Percentiles rank a stretch among this genome's conserved stretches.
phyloP scores from a whole-genome alignment of 2,329 filamentous ascomycete genomes.

The Zelopaecilomyces penicillatus region DNA sequence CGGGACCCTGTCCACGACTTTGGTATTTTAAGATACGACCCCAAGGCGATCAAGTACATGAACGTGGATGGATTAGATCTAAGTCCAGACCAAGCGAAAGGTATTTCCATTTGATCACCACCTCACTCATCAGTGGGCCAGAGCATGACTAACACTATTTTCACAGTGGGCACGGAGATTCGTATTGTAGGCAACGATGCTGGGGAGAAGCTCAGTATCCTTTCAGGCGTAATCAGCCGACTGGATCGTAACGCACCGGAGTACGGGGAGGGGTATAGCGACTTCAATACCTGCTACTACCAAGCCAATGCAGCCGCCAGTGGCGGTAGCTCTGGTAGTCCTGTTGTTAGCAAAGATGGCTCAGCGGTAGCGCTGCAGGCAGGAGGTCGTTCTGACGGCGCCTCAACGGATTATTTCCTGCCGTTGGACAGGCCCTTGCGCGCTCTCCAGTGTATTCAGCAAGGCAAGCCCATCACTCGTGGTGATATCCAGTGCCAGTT shows the following conservation, averaged over 20 bases:
- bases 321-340: constrained; percentile 95
- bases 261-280: constrained; percentile 95
- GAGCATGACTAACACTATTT: constrained; percentile 11
- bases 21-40: constrained; percentile 92
- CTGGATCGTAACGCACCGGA: constrained; percentile 95
- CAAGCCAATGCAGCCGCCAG: constrained; percentile 95
- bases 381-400: constrained; percentile 85
- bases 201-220: constrained; percentile 94
- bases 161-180: constrained; percentile 77
- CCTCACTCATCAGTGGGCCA: not conserved
- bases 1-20: constrained; percentile 98
- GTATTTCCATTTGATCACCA: constrained; percentile 24
- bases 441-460: constrained; percentile 77
- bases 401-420: constrained; percentile 95
- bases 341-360: constrained; percentile 92
- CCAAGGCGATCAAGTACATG: constrained; percentile 96
- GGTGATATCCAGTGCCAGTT: constrained; percentile 99
- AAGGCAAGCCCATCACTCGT: constrained; percentile 66
- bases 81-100: constrained; percentile 74
- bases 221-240: constrained; percentile 94
- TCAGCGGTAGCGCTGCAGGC: constrained; percentile 88
- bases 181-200: constrained; percentile 97
- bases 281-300: constrained; percentile 95
- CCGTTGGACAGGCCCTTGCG: constrained; percentile 84
- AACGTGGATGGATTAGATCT: constrained; percentile 71